Conservation (phyloP, 371 early-diverging fungal genomes). For the Mucor piriformis region DNA sequence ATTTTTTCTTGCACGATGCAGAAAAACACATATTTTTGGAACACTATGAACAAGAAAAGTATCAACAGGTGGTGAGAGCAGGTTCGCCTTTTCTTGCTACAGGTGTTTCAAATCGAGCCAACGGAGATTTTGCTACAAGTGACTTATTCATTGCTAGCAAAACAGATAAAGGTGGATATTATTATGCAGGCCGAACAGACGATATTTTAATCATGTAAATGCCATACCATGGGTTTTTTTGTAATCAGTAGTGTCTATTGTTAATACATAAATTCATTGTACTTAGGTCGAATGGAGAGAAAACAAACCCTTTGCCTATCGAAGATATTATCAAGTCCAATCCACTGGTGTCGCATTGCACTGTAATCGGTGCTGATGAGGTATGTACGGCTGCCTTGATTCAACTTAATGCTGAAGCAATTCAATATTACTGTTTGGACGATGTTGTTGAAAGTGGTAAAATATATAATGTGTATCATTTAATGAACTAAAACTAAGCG, state of each 20-base stretch:
- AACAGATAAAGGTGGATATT: constrained; percentile 18
- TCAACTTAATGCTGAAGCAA: constrained; percentile 24
- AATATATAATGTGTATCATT: background rate
- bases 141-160: constrained; percentile 31
- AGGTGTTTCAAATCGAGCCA: constrained; percentile 20
- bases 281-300: constrained; percentile 37
- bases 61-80: background rate
- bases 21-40: constrained; percentile 1
- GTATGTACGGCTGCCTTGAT: constrained; percentile 35
- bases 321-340: constrained; percentile 28
- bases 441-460: constrained; percentile 13
- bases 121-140: constrained; percentile 37
- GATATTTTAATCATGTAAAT: constrained; percentile 38
- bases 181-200: constrained; percentile 34
- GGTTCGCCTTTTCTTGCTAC: constrained; percentile 20
- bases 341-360: constrained; percentile 25
- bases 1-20: background rate
- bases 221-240: background rate
- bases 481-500: background rate
- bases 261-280: background rate
- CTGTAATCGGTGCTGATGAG: constrained; percentile 32
- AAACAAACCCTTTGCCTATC: constrained; percentile 45
- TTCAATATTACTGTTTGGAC: constrained; percentile 11
- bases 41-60: background rate
- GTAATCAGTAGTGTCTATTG: too few species aligned